Base-by-base conservation (phyloP, 2,329 filamentous ascomycete genomes). In the Epichloe bromicola region DNA sequence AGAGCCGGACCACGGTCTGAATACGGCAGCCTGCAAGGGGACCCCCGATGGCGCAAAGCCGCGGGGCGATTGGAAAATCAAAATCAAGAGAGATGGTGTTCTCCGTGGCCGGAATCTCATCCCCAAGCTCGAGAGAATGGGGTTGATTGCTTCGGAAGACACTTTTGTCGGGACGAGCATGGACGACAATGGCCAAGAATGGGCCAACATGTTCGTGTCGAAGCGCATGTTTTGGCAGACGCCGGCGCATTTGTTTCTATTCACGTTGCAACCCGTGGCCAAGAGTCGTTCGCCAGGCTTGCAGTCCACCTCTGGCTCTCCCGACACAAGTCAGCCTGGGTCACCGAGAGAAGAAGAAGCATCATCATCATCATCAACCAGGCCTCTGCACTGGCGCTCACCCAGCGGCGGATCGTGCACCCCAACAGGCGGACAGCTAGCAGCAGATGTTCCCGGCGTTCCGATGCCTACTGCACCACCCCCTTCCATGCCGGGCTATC, bases 51-150 rank as follows among this genome's bases (percentile, higher is more conserved):
- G 69, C 5, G 91, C 86, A 5, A 83, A 80, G 56, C 91, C 91
- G 2, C 82, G 79, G 56, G 89, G 86, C 34, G 88, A 94, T 53
- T 97, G 91, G 91, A 76, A 80, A 51, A 84, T 97, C 59, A 82
- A 83, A 59, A 84, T 97, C 65, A 87, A 83, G 65, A 75, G 85
- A 10, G 88, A 95, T 59, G 91, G 91, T n/a, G 85, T 95, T 39
- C 80, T 97, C 65, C 83, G 88, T 57, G 85, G 86, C 39, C 82
- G 81, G 53, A 88, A 93, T 57, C 71, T 95, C 56, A 78, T 96
- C 42, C 86, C 87, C 23, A 95, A 96, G 72, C 78, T 96, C 43
- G 91, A 96, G 71, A 80, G 89, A 51, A 96, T 96, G 89, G 89
- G 90, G 1, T 68, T 97, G 49, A 82, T 96, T 48, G 75, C 83